phyloP scores from a whole-genome alignment of 106 monocot genomes.

The Dendrobium catenatum region DNA sequence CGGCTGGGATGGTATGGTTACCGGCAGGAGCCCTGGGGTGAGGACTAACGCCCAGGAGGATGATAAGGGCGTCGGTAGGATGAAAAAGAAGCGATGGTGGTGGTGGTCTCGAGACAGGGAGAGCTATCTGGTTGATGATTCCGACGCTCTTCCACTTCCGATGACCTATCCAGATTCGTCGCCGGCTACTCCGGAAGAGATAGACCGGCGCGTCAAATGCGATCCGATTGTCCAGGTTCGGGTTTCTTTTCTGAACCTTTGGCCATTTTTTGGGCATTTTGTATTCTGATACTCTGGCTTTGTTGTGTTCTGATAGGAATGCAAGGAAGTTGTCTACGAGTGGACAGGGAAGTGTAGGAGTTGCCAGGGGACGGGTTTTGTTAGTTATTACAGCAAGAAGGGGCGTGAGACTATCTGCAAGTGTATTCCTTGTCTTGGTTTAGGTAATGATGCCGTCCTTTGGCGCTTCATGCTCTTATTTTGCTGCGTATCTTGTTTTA shows the following conservation, averaged over 20 bases:
- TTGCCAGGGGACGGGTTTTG: constrained; percentile 73
- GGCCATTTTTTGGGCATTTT: background rate
- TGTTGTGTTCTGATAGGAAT: constrained; percentile 35
- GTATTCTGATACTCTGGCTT: background rate
- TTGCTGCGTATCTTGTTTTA: background rate
- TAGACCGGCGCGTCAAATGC: constrained; percentile 56
- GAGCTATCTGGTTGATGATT: constrained; percentile 63
- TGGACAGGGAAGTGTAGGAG: constrained; percentile 93
- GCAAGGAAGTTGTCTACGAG: constrained; percentile 63
- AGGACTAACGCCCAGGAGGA: constrained; percentile 42
- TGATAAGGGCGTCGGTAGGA: constrained; percentile 12
- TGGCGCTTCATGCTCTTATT: background rate
- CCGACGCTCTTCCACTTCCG: constrained; percentile 62
- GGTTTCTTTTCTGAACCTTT: background rate
- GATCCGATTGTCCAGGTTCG: constrained; percentile 50
- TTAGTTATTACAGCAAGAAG: constrained; percentile 65
- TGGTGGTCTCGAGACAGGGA: constrained; percentile 78
- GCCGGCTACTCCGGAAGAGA: constrained; percentile 48
- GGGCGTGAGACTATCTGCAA: constrained; percentile 80
- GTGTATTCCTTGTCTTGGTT: constrained; percentile 86
- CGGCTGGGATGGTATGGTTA: constrained; percentile 6
- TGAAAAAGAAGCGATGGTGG: constrained; percentile 58
- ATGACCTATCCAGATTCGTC: constrained; percentile 56
- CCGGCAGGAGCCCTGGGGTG: constrained; percentile 16
- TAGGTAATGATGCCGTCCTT: constrained; percentile 33